phyloP scores from a whole-genome alignment of 2,329 filamentous ascomycete genomes.

The Cercospora sojina region DNA sequence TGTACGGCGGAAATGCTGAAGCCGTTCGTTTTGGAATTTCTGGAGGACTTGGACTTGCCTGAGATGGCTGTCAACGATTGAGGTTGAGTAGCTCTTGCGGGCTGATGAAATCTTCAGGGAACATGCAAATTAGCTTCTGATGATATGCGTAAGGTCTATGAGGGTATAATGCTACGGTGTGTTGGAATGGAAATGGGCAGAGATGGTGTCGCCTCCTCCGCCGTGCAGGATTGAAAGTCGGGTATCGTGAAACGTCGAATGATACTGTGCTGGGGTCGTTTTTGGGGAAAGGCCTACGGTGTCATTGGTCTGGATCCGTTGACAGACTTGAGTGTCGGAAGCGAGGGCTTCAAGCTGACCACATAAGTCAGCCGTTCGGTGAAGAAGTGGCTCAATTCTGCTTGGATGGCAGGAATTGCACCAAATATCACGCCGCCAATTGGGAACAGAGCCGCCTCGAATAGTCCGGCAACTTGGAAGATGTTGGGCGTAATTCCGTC shows the following conservation, averaged over 20 bases:
- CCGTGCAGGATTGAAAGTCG: slow-evolving; percentile 1
- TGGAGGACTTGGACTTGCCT: background rate
- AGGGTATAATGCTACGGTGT: background rate
- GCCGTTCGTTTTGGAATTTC: slow-evolving; percentile 12
- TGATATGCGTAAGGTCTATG: background rate
- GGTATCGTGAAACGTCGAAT: slow-evolving; percentile 5
- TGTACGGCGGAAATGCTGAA: slow-evolving; percentile 13
- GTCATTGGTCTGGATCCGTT: slow-evolving; percentile 24
- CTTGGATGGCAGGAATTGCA: slow-evolving; percentile 65
- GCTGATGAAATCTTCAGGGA: slow-evolving; percentile 8
- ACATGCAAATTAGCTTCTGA: slow-evolving; percentile 13
- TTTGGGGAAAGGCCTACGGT: slow-evolving; percentile 20
- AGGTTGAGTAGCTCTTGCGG: background rate
- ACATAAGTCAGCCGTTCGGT: slow-evolving; percentile 67
- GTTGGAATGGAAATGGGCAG: background rate
- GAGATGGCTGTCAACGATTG: background rate
- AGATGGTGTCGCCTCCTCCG: slow-evolving; percentile 1
- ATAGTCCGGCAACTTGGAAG: slow-evolving; percentile 45
- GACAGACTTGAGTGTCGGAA: slow-evolving; percentile 20
- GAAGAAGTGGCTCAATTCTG: slow-evolving; percentile 69
- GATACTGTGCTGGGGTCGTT: background rate
- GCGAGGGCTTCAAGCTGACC: slow-evolving; percentile 65
- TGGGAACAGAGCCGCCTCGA: slow-evolving; percentile 67
- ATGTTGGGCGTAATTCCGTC: slow-evolving; percentile 31
- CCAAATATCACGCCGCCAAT: slow-evolving; percentile 68